Evolutionary conservation across 345 rosid genomes (phyloP), one percentile per base, ranked within the genome.

Genomic region (Citrus cavaleriei): DNA sequence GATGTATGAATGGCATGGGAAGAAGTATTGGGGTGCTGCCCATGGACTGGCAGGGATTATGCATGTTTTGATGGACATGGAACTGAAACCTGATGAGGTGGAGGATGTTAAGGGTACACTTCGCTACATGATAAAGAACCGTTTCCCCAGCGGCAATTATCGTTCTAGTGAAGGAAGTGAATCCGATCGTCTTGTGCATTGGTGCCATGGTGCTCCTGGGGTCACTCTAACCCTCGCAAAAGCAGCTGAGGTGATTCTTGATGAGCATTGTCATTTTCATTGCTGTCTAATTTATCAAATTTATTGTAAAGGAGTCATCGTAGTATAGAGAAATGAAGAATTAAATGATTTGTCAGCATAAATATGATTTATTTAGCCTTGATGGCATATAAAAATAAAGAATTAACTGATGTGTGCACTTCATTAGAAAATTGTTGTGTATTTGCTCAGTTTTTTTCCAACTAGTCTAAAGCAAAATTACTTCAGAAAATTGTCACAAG

Each of bases 171-270:
- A 89, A 83, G 93, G 87, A 68, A 86, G 85, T 68, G 81, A 79
- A 80, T 78, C 78, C 0, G 90, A 89, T 80, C 86, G 82, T 57
- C 96, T 89, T 37, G 93, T 92, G 64, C 94, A 90, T 64, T 90
- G 94, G 93, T 92, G 96, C 80, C 96, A 90, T 64, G 94, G 94
- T 60, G 91, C 94, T 75, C 91, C 96, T 12, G 94, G 94, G 32
- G 79, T 92, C 64, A 80, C 92, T 28, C 87, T 92, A 72, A 89
- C 93, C 54, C 89, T 90, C 34, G 88, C 75, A 38, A 90, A 92
- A 83, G 94, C 94, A 46, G 90, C 92, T 62, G 87, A 89, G 91
- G 96, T 92, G 80, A 35, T 27, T 64, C 49, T 42, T 62, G 18
- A 68, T 8, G 9, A 25, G n/a, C 42, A 57, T 55, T 32, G 10